Conservation (phyloP, 345 rosid genomes). For the Eucalyptus curtisii region DNA sequence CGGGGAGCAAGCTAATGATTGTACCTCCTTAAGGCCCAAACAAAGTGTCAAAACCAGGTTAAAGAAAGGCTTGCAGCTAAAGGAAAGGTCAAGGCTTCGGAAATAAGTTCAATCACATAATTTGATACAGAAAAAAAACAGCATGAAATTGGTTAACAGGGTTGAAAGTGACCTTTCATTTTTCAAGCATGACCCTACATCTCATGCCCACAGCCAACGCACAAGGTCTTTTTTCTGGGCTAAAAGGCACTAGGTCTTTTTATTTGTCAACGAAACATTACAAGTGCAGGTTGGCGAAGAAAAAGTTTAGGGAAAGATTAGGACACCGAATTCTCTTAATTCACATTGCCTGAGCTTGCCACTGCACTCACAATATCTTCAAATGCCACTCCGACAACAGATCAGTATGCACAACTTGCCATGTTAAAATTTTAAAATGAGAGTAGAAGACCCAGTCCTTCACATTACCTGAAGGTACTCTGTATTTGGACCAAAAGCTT, state of each 20-base stretch:
- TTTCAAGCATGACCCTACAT: background rate
- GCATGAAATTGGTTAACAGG: background rate
- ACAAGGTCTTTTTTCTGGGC: background rate
- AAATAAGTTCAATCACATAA: background rate
- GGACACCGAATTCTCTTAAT: background rate
- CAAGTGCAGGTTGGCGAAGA: background rate
- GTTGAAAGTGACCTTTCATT: background rate
- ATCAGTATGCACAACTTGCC: background rate
- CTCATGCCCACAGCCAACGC: background rate
- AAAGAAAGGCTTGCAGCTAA: background rate
- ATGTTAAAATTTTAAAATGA: background rate
- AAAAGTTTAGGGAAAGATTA: background rate
- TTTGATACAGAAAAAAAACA: background rate
- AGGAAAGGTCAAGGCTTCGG: background rate
- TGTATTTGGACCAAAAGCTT: constrained; percentile 23
- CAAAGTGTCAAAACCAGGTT: background rate
- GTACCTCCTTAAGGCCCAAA: constrained; percentile 43
- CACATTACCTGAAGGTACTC: constrained; percentile 48
- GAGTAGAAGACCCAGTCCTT: background rate
- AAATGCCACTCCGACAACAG: background rate
- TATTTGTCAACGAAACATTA: background rate
- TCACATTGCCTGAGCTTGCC: background rate
- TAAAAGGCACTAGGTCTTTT: background rate
- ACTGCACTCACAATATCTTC: background rate
- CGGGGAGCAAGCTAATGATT: constrained; percentile 65